Base-by-base conservation (phyloP, 768 basidiomycete species). In the Tricholomella constricta region DNA sequence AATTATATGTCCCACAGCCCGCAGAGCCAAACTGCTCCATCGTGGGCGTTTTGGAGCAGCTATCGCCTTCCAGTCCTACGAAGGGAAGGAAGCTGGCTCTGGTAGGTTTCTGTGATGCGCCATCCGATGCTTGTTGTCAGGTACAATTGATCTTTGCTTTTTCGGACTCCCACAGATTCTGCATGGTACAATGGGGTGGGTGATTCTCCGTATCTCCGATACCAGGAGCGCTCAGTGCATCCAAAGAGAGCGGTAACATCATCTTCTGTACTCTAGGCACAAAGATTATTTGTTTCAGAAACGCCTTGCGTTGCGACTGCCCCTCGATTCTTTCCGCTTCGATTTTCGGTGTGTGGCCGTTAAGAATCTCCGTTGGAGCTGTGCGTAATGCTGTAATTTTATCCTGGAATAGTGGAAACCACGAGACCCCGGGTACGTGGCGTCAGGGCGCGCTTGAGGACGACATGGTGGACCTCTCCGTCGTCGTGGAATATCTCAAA, bases 241-340 rank as follows among this genome's bases (percentile, higher is more conserved):
- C 43, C 41, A 35, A 46, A 55, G 32, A 55, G 56, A 63, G 45
- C 59, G 64, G 56, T 65, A 64, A 58, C 50, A 55, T 52, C 48
- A 22, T 61, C 55, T 53, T 42, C 43, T 34, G 37, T 59, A 56
- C 50, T 62, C 43, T 68, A 92, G 90, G 62, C 91, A 93, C 68
- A 91, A 91, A 61, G 86, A 93, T 65, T 93, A 93, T 70, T 66
- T 93, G 43, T 91, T 87, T 73, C 86, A 88, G 68, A 86, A 85
- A 63, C 81, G 79, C 12, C 81, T 93, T 17, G 88, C 88, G 2
- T 65, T 68, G 34, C 75, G 72, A 32, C 68, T 91, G 12, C 86
- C 88, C 0, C 62, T 89, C 20, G 91, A 94, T 66, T 91, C 89
- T 2, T 91, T 93, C 65, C 80, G 90, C 27, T 91, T 94, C 62